Evolutionary conservation across 2,329 filamentous ascomycete genomes (phyloP).

Genomic region (Tolypocladium paradoxum): DNA sequence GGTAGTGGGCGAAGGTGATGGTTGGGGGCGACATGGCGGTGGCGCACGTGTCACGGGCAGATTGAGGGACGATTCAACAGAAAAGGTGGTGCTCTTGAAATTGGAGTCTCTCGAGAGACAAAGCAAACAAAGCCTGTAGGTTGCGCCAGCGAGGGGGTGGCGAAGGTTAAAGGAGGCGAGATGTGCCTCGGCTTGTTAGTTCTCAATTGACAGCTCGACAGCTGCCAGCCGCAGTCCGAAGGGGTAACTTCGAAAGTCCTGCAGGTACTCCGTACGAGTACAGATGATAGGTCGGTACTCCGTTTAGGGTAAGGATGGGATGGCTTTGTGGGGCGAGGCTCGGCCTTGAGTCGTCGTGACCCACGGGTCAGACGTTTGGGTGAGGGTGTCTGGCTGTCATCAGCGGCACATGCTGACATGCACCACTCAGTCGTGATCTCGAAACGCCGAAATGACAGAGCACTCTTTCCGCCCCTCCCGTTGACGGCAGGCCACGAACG

Average conservation of each 20-base stretch:
- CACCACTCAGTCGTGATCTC: no score
- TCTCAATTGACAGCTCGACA: neutral
- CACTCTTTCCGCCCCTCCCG: neutral
- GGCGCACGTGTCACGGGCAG: neutral
- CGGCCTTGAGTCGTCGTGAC: no score
- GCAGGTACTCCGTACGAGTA: no score
- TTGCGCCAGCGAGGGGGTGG: neutral
- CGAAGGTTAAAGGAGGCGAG: neutral
- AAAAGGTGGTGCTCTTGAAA: neutral
- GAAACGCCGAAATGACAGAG: no score
- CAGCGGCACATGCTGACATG: no score
- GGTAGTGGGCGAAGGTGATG: constrained; percentile 32
- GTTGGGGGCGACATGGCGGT: constrained; percentile 14
- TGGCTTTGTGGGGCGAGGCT: no score
- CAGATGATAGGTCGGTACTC: no score
- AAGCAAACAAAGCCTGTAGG: neutral
- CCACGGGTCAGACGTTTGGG: no score
- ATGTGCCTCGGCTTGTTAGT: neutral
- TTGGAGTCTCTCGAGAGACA: neutral
- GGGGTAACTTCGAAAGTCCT: no score
- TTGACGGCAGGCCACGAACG: neutral
- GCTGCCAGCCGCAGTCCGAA: neutral
- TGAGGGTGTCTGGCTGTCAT: no score
- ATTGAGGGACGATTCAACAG: neutral
- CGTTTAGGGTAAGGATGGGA: no score